Evolutionary conservation across 2,329 filamentous ascomycete genomes (phyloP), one percentile per base, ranked within the genome.

Genomic region (Fusarium tuaranense): DNA sequence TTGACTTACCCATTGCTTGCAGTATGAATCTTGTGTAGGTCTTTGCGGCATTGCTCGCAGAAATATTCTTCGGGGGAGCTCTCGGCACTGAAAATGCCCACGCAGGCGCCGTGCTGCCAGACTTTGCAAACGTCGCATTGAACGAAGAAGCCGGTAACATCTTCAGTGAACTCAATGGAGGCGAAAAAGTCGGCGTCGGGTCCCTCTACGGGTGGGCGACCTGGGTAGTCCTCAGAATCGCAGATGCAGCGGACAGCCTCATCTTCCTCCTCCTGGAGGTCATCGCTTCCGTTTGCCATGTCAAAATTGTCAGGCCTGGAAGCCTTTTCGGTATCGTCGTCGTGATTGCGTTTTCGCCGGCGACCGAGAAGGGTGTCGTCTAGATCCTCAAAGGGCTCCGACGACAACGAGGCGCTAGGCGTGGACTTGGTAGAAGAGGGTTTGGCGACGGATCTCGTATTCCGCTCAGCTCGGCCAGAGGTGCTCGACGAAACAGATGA

Each of bases 61-160:
- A 97, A 99, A 86, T 99, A 99, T 83, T 98, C 95, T 65, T 98
- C 96, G 12, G 97, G 97, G 75, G 94, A 96, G 82, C 93, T 92
- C 77, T 94, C 93, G 83, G 98, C 96, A 77, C 97, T 97, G 86
- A 97, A 95, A 80, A 99, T 98, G 70, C 97, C 96, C 69, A 99
- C 96, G 81, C 97, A 99, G 70, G 95, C 96, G 79, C 97, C 97
- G 82, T 99, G 97, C 83, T 99, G 97, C 97, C 96, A 99, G 73
- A 98, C 97, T 82, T 97, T 97, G 87, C 97, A 99, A 74, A 94
- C 88, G 84, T 98, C 97, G 89, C 97, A 99, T 86, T 98, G 96
- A 76, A 99, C 95, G 84, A 98, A 99, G 84, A 98, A 93, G 63
- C 95, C 96, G 53, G 96, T 97, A 76, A 96, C 89, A 75, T 98